These are phyloP conservation scores for Elsinoe fawcettii DNA, from an alignment of 2,329 filamentous ascomycete species.

Conservation along the genomic window DNA sequence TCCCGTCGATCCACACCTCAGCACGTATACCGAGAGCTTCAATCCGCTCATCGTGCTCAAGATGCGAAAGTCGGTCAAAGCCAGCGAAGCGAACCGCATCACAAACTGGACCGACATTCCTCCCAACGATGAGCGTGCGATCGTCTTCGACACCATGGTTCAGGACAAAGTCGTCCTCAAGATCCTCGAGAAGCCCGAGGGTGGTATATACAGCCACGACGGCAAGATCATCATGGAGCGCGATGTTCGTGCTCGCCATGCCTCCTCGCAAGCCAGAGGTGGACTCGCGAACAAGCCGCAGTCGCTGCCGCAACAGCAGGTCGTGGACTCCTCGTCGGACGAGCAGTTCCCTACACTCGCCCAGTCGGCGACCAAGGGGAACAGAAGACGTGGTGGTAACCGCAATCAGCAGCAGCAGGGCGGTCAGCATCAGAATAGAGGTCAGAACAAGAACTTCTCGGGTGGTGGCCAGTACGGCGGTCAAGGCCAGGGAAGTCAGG, in stretches of 20 bases:
- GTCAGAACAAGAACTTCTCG: constrained; percentile 29
- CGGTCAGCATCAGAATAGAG: constrained; percentile 26
- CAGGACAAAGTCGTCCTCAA: constrained; percentile 78
- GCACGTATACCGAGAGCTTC: constrained; percentile 70
- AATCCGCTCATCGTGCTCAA: constrained; percentile 77
- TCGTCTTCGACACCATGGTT: constrained; percentile 74
- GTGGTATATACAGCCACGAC: constrained; percentile 55
- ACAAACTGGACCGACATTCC: constrained; percentile 73
- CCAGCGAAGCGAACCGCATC: constrained; percentile 73
- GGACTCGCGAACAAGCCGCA: constrained; percentile 29
- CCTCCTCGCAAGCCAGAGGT: constrained; percentile 55
- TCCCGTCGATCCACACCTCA: constrained; percentile 59
- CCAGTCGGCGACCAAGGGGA: constrained; percentile 13
- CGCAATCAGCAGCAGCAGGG: constrained; percentile 18
- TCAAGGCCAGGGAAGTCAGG: constrained; percentile 32
- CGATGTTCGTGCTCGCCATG: background rate
- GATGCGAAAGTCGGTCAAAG: constrained; percentile 64
- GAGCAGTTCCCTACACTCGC: constrained; percentile 20
- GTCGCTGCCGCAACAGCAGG: constrained; percentile 19
- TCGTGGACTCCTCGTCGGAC: constrained; percentile 8
- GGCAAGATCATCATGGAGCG: constrained; percentile 37
- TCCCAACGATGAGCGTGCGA: constrained; percentile 51
- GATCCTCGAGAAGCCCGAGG: constrained; percentile 59
- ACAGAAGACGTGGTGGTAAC: constrained; percentile 26
- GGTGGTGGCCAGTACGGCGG: constrained; percentile 32